Base-by-base conservation (phyloP, 2,329 filamentous ascomycete genomes). In the Tolypocladium paradoxum region DNA sequence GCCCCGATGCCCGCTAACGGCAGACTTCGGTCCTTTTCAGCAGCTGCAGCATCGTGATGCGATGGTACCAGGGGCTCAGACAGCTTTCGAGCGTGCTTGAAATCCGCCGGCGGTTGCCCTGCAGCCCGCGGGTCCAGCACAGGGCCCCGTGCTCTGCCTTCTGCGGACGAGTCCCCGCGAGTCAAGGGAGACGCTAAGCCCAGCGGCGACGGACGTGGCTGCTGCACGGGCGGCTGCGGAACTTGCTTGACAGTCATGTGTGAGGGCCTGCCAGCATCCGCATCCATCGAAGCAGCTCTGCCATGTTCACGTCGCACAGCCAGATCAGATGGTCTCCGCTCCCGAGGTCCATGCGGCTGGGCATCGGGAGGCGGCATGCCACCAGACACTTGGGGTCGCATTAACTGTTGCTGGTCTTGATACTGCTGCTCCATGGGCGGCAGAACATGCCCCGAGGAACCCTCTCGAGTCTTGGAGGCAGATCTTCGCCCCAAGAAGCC, bases 401-500 rank as follows among this genome's bases (percentile, higher is more conserved):
- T 29, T 2, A 20, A 20, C n/a, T 33, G 37, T 24, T 35, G 49
- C 22, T 45, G 31, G 12, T 22, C 27, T 18, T n/a, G 40, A 11
- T 14, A 12, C 27, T 43, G 43, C 16, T 40, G 36, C 11, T 48
- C 43, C 22, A 16, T 14, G 12, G 29, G 20, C 2, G 49, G 36
- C 18, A 46, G 45, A 16, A 14, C 49, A 14, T 49, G 37, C 11
- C 31, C 8, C 9, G 53, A 38, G 11, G 7, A 47, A 7, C 14
- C 59, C 5, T 60, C 60, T 29, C 59, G 56, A 43, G 56, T 54
- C 38, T 57, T 65, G 1, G 57, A 54, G 12, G 29, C 51, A 8
- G 59, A 57, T 12, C 50, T 54, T 45, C 60, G 63, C 2, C 65
- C 65, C 20, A 68, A 40, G 11, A 68, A 54, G 2, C 62, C 62